Base-by-base conservation (phyloP, 2,329 filamentous ascomycete species). In the Nectriaceae sp. region DNA sequence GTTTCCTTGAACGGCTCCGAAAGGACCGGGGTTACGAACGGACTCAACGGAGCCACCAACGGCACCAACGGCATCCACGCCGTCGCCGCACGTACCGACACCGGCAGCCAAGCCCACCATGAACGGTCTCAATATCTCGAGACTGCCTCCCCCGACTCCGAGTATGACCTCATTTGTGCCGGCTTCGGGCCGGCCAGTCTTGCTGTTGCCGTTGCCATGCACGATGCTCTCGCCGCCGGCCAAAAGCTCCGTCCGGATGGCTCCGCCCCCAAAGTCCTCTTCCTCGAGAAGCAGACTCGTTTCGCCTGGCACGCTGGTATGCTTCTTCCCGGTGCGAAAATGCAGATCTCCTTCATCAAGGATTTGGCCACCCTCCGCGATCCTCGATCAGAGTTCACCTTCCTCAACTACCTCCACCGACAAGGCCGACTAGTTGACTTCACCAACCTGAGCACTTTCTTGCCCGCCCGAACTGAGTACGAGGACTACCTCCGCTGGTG, bases 331-430 rank as follows among this genome's bases (percentile, higher is more conserved):
- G 92, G 91, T 4, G 89, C 92, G 44, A 91, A 88, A 73, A 97
- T 97, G 93, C 93, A 97, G 68, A 97, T 97, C 60, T 95, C 90
- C 10, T 97, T 96, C 75, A 81, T 97, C 74, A 97, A 97, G 74
- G 93, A 97, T 66, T 82, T 97, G 69, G 93, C 93, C 3, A 94
- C 90, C 3, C 78, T 96, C 58, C 82, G 93, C 49, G 86, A 97
- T 66, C 93, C 93, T 6, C 83, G 88, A 55, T 96, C 89, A 57
- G 82, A 91, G 62, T 97, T 97, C 70, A 97, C 93, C 13, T 97
- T 97, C 72, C 76, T 96, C 65, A 97, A 97, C 72, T 97, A 97
- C 69, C 82, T 97, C 11, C 88, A 95, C 73, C 73, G 81, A 60
- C 87, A 95, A 60, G 79, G 80, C 47, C 82, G 93, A n/a, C 78